Conservation (phyloP, 768 basidiomycete genomes). For the Pleurotus giganteus region DNA sequence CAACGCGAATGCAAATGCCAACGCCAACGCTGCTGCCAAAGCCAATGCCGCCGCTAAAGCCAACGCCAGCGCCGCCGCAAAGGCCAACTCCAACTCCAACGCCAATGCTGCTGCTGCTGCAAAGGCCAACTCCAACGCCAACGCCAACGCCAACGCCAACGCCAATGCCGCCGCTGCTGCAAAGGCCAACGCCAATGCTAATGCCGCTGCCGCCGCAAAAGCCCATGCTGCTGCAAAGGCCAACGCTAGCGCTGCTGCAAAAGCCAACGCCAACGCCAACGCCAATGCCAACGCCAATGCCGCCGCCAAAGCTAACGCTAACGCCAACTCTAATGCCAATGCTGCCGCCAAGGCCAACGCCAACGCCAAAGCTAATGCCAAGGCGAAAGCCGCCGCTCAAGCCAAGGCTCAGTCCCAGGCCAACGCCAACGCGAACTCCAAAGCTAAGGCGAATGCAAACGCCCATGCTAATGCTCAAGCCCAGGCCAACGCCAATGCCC, state of each 20-base stretch:
- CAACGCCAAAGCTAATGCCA: neutral
- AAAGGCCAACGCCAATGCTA: neutral
- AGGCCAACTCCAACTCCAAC: no score
- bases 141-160: slow-evolving; percentile 1
- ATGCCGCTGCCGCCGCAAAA: neutral
- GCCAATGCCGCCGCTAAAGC: neutral
- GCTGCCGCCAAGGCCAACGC: no score
- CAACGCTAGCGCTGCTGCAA: no score
- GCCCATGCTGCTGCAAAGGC: neutral
- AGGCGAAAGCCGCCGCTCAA: neutral
- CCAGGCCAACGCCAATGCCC: neutral
- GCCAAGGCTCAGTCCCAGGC: no score
- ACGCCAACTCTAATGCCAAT: neutral
- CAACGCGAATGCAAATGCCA: neutral
- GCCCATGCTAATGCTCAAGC: neutral
- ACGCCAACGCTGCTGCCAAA: neutral
- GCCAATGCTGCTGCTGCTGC: neutral
- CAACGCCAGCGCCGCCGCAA: neutral
- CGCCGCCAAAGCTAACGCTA: neutral
- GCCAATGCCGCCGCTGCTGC: neutral
- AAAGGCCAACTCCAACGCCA: neutral
- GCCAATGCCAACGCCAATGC: neutral
- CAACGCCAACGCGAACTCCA: neutral
- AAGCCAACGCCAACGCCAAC: neutral
- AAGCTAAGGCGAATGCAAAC: neutral